Base-by-base conservation (phyloP, 805 yeast genomes). In the Peterozyma toletana region DNA sequence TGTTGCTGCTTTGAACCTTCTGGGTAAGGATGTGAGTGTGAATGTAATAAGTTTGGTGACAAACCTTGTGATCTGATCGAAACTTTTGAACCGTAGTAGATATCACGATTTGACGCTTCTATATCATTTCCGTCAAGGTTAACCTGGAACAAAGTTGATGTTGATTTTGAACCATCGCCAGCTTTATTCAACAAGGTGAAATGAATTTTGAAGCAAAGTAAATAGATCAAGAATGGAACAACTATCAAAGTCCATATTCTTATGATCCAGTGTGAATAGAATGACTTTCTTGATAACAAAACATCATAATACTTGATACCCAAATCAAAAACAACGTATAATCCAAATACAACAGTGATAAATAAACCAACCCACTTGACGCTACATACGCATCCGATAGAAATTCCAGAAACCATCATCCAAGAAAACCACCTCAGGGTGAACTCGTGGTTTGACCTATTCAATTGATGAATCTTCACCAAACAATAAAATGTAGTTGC, bases 1-100 rank as follows among this genome's bases (percentile, higher is more conserved):
- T 93, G 99, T 62, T 90, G 97, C 65, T 93, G 98, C 49, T 76
- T 74, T 2, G 96, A 86, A 3, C 98, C 98, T 50, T 80, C 88
- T 13, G 99, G 99, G 59, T 82, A 93, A 11, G 73, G 62, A 59
- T 86, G 95, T 14, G 72, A 69, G 59, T 93, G 99, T 0, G 98
- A 91, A 60, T 93, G 99, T 49, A 93, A 66, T 50, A 87, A 71
- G 42, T 84, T 80, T 13, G 86, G 83, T 40, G 85, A 77, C 40
- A 83, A 66, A 2, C 88, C 89, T 52, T 82, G 86, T 21, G 82
- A 78, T 56, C 86, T 72, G 41, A 86, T 51, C 1, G 91, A 81
- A 11, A 83, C 70, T 38, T 64, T 57, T 5, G 71, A 77, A 15
- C 78, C 87, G 45, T 73, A 62, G 3, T 81, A 62, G 14, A 86